phyloP scores from a whole-genome alignment of 306 rosid species.

The Cicer arietinum region DNA sequence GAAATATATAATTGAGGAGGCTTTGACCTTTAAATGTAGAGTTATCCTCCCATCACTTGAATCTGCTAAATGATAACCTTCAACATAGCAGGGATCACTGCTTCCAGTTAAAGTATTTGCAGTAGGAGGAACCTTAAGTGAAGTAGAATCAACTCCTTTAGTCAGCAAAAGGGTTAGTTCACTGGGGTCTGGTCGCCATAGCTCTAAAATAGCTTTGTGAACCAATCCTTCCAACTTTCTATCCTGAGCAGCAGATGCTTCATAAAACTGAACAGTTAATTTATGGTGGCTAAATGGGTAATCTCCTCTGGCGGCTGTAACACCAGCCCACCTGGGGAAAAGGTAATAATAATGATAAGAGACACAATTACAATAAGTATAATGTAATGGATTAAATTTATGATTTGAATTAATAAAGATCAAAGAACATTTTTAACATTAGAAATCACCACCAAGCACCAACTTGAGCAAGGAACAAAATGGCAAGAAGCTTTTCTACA shows the following conservation, averaged over 20 bases:
- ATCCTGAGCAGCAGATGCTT: constrained; percentile 98
- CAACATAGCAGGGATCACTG: constrained; percentile 97
- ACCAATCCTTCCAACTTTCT: constrained; percentile 97
- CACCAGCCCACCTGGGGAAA: constrained; percentile 89
- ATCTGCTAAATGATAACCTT: constrained; percentile 96
- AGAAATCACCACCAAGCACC: constrained; percentile 26
- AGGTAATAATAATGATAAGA: constrained; percentile 38
- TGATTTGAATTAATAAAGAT: constrained; percentile 27
- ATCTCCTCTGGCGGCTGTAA: constrained; percentile 94
- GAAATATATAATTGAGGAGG: constrained; percentile 17
- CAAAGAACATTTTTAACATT: constrained; percentile 17
- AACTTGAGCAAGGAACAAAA: constrained; percentile 16
- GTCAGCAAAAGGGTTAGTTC: constrained; percentile 91
- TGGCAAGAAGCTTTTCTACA: constrained; percentile 26
- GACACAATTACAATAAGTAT: constrained; percentile 22
- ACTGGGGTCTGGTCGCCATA: constrained; percentile 97
- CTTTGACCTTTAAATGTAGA: constrained; percentile 88
- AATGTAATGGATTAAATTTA: constrained; percentile 17
- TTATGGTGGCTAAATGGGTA: constrained; percentile 99
- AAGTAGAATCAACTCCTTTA: constrained; percentile 85
- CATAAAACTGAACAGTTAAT: constrained; percentile 95
- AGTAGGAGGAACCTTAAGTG: constrained; percentile 95
- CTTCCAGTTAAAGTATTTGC: constrained; percentile 96
- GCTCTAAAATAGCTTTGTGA: constrained; percentile 97
- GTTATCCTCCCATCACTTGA: constrained; percentile 88